These are phyloP conservation scores for Conticribra guillardii DNA, from an alignment of 108 stramenopile genomes.

Conservation along the genomic window DNA sequence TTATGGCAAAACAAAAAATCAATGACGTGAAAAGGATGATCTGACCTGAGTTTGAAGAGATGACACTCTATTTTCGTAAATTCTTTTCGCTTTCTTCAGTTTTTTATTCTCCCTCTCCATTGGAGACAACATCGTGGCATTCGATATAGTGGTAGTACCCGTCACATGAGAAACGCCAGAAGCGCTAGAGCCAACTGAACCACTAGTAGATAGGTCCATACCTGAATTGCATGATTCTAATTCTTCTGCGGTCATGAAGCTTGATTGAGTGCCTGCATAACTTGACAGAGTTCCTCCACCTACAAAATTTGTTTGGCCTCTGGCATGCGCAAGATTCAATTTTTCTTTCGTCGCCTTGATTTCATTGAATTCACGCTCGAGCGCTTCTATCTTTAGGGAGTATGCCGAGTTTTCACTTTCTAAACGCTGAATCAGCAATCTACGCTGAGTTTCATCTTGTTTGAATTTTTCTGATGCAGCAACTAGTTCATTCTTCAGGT, in stretches of 20 bases:
- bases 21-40: too few species aligned
- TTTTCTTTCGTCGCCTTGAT: constrained; percentile 11
- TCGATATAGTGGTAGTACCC: constrained; percentile 21
- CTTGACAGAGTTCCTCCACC: too few species aligned
- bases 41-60: constrained; percentile 47
- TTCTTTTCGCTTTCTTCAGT: constrained; percentile 35
- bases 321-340: background rate
- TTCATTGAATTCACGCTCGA: constrained; percentile 19
- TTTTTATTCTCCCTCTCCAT: constrained; percentile 40
- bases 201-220: constrained; percentile 1
- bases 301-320: background rate
- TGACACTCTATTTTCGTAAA: constrained; percentile 40
- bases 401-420: constrained; percentile 48
- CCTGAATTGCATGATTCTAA: background rate
- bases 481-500: constrained; percentile 41
- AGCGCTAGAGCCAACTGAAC: constrained; percentile 3
- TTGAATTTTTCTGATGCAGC: constrained; percentile 38
- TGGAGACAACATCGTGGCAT: constrained; percentile 5
- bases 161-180: background rate
- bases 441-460: constrained; percentile 41
- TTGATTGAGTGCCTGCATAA: too few species aligned
- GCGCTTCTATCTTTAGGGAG: constrained; percentile 33
- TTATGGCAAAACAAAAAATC: too few species aligned
- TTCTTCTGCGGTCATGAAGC: too few species aligned
- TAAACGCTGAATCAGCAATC: constrained; percentile 40